Evolutionary conservation across 1,284 basidiomycete genomes (phyloP).

Genomic region (Trichosporon coremiiforme): DNA sequence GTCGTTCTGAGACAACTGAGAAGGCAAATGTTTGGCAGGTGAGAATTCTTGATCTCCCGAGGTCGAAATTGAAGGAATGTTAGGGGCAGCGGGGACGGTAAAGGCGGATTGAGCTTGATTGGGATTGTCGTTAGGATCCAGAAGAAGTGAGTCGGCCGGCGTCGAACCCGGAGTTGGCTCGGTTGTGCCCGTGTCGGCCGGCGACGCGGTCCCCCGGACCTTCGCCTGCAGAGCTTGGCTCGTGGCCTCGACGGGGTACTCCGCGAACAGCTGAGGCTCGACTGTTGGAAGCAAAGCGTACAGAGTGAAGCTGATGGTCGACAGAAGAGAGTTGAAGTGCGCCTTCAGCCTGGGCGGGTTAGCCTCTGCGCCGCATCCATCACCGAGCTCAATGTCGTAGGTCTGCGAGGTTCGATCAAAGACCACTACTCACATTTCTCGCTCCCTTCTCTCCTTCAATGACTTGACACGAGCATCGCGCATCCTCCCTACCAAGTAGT

Average conservation of each 20-base stretch:
- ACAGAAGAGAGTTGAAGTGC: constrained; percentile 53
- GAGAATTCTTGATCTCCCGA: neutral
- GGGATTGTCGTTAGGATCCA: constrained; percentile 25
- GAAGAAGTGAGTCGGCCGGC: constrained; percentile 37
- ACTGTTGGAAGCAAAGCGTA: constrained; percentile 56
- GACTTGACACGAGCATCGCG: constrained; percentile 44
- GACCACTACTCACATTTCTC: constrained; percentile 41
- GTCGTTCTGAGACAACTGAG: neutral
- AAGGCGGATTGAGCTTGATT: neutral
- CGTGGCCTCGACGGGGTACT: constrained; percentile 50
- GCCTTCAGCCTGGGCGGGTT: constrained; percentile 46
- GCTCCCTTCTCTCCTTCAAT: constrained; percentile 42
- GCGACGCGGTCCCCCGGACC: constrained; percentile 18
- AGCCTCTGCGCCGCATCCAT: neutral
- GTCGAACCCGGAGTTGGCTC: constrained; percentile 27
- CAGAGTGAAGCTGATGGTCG: constrained; percentile 54
- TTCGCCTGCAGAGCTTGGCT: constrained; percentile 43
- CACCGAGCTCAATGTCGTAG: neutral
- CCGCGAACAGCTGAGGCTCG: constrained; percentile 46
- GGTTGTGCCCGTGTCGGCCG: constrained; percentile 29
- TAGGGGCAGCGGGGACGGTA: neutral
- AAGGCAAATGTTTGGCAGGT: neutral
- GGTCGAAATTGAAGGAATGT: constrained; percentile 14
- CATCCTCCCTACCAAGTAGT: constrained; percentile 46
- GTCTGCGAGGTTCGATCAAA: neutral